A percentile compares a stretch with the other conserved stretches of the same genome.
Conservation (phyloP, 2,329 filamentous ascomycete species). For the Talaromyces piceae region DNA sequence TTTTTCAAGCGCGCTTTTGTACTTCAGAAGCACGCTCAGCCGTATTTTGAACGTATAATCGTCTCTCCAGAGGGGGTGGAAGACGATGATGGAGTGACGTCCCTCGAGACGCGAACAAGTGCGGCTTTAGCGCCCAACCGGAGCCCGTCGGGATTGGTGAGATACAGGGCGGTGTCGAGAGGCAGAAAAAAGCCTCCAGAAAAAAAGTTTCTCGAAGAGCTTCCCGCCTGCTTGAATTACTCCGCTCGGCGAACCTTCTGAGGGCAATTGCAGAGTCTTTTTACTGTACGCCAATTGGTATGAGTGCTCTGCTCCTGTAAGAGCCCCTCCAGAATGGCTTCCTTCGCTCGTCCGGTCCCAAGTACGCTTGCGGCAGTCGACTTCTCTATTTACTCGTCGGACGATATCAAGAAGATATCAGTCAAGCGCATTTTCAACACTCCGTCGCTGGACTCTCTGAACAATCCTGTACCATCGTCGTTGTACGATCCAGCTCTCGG, state of each 20-base stretch:
- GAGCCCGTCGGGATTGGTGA: slow-evolving; percentile 1
- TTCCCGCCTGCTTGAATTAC: slow-evolving; percentile 19
- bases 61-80: not conserved
- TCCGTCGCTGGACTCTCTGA: slow-evolving; percentile 84
- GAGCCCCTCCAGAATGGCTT: slow-evolving; percentile 36
- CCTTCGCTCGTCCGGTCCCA: slow-evolving; percentile 63
- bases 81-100: not conserved
- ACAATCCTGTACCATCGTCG: slow-evolving; percentile 83
- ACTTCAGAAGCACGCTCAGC: too few relatives aligned
- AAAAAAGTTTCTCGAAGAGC: slow-evolving; percentile 23
- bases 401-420: slow-evolving; percentile 81
- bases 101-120: slow-evolving; percentile 4
- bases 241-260: slow-evolving; percentile 19
- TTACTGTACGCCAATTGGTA: slow-evolving; percentile 21
- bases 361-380: slow-evolving; percentile 81
- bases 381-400: slow-evolving; percentile 73
- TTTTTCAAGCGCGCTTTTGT: too few relatives aligned
- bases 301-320: slow-evolving; percentile 27
- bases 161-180: slow-evolving; percentile 21
- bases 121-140: not conserved
- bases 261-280: slow-evolving; percentile 16
- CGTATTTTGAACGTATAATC: not conserved
- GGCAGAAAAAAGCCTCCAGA: slow-evolving; percentile 34
- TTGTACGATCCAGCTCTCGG: slow-evolving; percentile 89
- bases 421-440: slow-evolving; percentile 92